Evolutionary conservation across 768 basidiomycete genomes (phyloP), one percentile per base, ranked within the genome.

Genomic region (Boletus coccyginus): DNA sequence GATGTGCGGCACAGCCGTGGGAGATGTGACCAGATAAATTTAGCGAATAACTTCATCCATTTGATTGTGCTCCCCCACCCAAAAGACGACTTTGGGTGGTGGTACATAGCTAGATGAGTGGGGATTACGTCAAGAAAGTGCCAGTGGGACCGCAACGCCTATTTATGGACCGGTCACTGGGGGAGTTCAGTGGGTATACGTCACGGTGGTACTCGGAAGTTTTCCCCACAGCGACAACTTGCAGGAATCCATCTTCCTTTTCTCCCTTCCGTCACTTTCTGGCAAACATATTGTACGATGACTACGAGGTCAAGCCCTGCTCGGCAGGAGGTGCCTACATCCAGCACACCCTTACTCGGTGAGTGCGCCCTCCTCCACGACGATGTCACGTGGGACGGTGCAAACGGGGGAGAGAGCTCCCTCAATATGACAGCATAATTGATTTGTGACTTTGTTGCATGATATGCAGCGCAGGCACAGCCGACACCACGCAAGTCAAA

Each of bases 281-380:
- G 50, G 46, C 29, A n/a, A 11, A 39, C 46, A 14, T 46, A 49
- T 40, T 46, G 33, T 10, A 41, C 31, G 21, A 67, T 67, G 65
- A 40, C 21, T 51, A 27, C n/a, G 11, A 45, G 48, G 33, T 46
- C 52, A 50, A 51, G 39, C 17, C 46, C 27, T n/a, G n/a, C 29
- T 39, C 19, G 43, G 46, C 39, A 45, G 47, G 35, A 12, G 4
- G 16, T 31, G 4, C 39, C 50, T 44, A 58, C 58, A 8, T 49
- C 59, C 36, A 58, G 19, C 11, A 67, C 66, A 1, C 64, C 66
- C 3, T 45, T 67, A 24, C 63, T 67, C 7, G 21, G 66, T 68
- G 46, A 59, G 59, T 53, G 32, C 35, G 33, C 21, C 6, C 47
- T 8, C n/a, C 31, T 31, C 3, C 5, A 39, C 21, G 12, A 35